These are phyloP conservation scores for Epichloe gansuensis DNA, from an alignment of 2,329 filamentous ascomycete genomes.

Conservation along the genomic window DNA sequence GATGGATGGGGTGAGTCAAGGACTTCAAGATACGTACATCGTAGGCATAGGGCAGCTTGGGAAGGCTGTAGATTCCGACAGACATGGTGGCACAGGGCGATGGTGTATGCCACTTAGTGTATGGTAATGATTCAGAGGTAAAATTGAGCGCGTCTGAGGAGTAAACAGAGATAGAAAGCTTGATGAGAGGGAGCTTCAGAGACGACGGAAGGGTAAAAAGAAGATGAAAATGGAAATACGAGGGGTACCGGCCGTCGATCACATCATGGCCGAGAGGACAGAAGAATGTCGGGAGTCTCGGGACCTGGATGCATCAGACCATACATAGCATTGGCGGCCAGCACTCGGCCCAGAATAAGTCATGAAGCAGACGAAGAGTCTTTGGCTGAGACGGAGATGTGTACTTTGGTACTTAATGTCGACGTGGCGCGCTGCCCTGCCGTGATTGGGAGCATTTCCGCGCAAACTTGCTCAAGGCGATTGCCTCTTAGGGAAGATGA, in stretches of 20 bases:
- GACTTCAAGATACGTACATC: slow-evolving; percentile 38
- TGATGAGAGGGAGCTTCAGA: neutral
- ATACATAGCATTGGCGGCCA: no score
- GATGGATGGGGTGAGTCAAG: slow-evolving; percentile 1
- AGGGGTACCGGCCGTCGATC: no score
- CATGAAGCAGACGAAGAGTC: no score
- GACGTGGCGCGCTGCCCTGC: no score
- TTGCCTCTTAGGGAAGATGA: slow-evolving; percentile 16
- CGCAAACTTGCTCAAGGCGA: slow-evolving; percentile 25
- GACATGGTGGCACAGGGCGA: slow-evolving; percentile 19
- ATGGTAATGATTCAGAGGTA: neutral
- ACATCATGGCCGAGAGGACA: no score
- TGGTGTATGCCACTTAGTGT: neutral
- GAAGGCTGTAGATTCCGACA: slow-evolving; percentile 43
- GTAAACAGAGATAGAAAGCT: neutral
- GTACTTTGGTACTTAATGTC: no score
- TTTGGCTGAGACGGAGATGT: no score
- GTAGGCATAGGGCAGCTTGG: slow-evolving; percentile 56
- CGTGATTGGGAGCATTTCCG: slow-evolving; percentile 16
- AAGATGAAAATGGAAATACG: neutral
- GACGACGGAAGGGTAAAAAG: neutral
- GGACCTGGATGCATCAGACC: no score
- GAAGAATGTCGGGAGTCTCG: no score
- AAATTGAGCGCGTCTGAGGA: neutral
- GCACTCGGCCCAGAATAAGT: no score